A percentile compares a stretch with the other conserved stretches of the same genome.
Evolutionary conservation across 2,329 filamentous ascomycete species (phyloP).

Genomic region (Colletotrichum shisoi): DNA sequence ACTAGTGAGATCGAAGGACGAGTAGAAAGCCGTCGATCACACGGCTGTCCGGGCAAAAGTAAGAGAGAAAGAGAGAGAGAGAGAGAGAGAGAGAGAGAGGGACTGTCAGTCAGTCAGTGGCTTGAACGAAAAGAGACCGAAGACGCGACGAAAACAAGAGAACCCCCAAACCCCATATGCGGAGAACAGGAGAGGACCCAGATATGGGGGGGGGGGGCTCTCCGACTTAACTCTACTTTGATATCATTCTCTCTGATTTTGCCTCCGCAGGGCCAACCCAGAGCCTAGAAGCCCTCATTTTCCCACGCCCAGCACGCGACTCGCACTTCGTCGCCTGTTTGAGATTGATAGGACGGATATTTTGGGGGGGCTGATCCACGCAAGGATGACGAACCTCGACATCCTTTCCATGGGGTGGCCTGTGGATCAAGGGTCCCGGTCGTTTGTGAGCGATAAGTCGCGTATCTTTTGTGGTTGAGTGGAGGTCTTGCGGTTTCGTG

Average conservation of each 20-base stretch:
- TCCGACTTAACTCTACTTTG: slow-evolving; percentile 38
- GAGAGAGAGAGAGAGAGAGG: slow-evolving; percentile 3
- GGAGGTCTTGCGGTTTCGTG: slow-evolving; percentile 40
- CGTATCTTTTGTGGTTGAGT: slow-evolving; percentile 37
- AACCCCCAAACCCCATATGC: slow-evolving; percentile 22
- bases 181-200: slow-evolving; percentile 23
- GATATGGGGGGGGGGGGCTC: slow-evolving; percentile 11
- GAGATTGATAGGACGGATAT: slow-evolving; percentile 61
- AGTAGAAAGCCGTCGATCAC: background rate
- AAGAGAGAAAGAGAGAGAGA: slow-evolving; percentile 1
- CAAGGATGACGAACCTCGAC: slow-evolving; percentile 44
- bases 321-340: slow-evolving; percentile 52
- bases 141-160: slow-evolving; percentile 29
- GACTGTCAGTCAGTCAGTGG: background rate
- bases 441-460: slow-evolving; percentile 34
- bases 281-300: slow-evolving; percentile 29
- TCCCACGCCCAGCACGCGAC: slow-evolving; percentile 38
- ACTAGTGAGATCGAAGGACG: slow-evolving; percentile 17
- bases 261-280: slow-evolving; percentile 30
- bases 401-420: slow-evolving; percentile 35
- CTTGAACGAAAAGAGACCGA: slow-evolving; percentile 20
- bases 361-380: slow-evolving; percentile 55
- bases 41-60: background rate
- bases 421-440: slow-evolving; percentile 42
- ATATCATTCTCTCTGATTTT: slow-evolving; percentile 33